These are phyloP conservation scores for Eutrema salsugineum DNA, from an alignment of 441 rosid genomes.

Conservation along the genomic window DNA sequence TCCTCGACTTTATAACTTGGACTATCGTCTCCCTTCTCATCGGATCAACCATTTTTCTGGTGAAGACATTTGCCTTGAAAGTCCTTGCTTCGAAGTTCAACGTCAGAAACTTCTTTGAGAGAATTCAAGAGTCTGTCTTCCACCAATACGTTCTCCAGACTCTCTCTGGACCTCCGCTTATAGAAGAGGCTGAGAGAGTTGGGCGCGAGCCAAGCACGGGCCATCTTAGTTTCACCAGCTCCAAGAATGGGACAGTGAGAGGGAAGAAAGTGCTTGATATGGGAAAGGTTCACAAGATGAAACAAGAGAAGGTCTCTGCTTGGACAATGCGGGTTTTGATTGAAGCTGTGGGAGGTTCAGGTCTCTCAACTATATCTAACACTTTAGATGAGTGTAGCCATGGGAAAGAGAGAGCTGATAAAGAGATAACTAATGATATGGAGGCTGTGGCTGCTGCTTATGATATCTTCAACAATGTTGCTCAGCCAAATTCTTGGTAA, in stretches of 20 bases:
- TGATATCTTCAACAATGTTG: conserved; percentile 58
- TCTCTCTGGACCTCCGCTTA: conserved; percentile 71
- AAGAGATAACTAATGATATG: conserved; percentile 76
- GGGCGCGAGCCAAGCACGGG: conserved; percentile 46
- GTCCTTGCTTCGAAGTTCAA: conserved; percentile 83
- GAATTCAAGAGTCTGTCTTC: conserved; percentile 83
- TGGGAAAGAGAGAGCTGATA: conserved; percentile 40
- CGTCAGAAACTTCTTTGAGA: conserved; percentile 73
- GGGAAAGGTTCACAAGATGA: conserved; percentile 69
- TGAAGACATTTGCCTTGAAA: conserved; percentile 68
- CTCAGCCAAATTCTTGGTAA: conserved; percentile 7
- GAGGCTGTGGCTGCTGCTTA: conserved; percentile 78
- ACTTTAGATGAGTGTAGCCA: conserved; percentile 47
- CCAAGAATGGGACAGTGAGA: conserved; percentile 43
- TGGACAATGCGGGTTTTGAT: conserved; percentile 89
- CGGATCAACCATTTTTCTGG: conserved; percentile 63
- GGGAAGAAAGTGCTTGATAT: conserved; percentile 67
- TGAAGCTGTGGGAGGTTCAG: conserved; percentile 71
- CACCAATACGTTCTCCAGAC: conserved; percentile 79
- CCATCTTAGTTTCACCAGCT: conserved; percentile 48
- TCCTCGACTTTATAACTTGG: conserved; percentile 56
- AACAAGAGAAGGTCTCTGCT: conserved; percentile 80
- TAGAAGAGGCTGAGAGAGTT: conserved; percentile 59
- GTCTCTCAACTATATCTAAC: conserved; percentile 68
- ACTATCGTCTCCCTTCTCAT: conserved; percentile 58